Evolutionary conservation across 2,329 filamentous ascomycete species (phyloP), one percentile per base, ranked within the genome.

Genomic region (Talaromyces albobiverticillius): DNA sequence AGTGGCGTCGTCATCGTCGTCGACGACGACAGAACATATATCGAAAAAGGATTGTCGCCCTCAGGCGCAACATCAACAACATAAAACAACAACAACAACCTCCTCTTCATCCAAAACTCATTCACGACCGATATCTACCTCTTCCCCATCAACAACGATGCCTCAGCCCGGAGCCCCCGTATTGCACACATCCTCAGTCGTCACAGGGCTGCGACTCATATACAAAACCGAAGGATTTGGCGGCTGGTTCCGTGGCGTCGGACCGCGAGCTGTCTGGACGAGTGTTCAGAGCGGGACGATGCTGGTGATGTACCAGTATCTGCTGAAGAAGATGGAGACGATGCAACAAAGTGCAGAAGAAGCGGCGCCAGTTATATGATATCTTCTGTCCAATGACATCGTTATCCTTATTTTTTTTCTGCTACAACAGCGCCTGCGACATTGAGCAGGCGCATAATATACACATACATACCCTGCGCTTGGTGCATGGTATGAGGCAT

Each of bases 271-370:
- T 54, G 90, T 97, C 13, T 99, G 94, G 94, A 99, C 94, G 20
- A 96, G 93, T 66, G 90, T 97, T 55, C 94, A 99, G 76, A 96
- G 89, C 66, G 89, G 92, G 40, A 95, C 90, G 61, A 97, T 97
- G 93, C 79, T 97, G 68, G 92, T 97, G 63, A 78, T 96, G 70
- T 97, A 97, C 71, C 93, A 97, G 75, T 88, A 86, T 57, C 78
- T 97, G 53, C 75, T 97, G 67, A 86, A 88, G 64, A 84, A 86
- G 72, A 81, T 97, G 61, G 88, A 92, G 56, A 62, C 72, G n/a
- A 74, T 78, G 62, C 73, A 68, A 41, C 32, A 45, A 34, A 40
- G 40, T 13, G 47, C 36, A 20, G 47, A 50, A 4, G 53, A 55
- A 29, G 22, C 45, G 36, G 29, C 26, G 13, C 47, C 48, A 29